A percentile compares a stretch with the other conserved stretches of the same genome.
Conservation (phyloP, 192 early-diverging fungal genomes). For the Powellomyces hirtus region DNA sequence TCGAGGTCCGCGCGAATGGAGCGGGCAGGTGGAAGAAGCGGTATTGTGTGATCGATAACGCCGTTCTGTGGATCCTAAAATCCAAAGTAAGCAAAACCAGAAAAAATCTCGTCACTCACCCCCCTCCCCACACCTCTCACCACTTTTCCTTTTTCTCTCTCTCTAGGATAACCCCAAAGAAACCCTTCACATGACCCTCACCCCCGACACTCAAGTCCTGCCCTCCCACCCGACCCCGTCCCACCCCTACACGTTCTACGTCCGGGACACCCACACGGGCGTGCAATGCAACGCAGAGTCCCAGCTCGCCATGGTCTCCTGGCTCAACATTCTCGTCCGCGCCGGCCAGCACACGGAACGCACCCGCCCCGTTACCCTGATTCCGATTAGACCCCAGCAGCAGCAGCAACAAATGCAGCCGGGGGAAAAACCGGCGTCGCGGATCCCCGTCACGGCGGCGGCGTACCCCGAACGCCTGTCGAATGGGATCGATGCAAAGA, state of each 20-base stretch:
- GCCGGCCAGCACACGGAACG: conserved; percentile 26
- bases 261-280: conserved; percentile 1
- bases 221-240: not conserved
- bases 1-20: conserved; percentile 1
- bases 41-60: conserved; percentile 30
- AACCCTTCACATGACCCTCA: not conserved
- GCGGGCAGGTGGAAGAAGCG: conserved; percentile 25
- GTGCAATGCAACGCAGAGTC: conserved; percentile 26
- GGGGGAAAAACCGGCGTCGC: not conserved
- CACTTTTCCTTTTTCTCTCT: not conserved
- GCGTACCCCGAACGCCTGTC: no score
- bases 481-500: no score
- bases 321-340: conserved; percentile 30
- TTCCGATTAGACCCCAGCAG: conserved; percentile 20
- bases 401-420: not conserved
- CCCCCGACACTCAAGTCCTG: not conserved
- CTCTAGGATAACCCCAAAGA: not conserved
- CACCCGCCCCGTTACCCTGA: conserved; percentile 17
- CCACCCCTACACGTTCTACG: not conserved
- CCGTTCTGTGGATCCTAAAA: conserved; percentile 19
- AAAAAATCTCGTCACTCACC: not conserved
- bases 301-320: conserved; percentile 27
- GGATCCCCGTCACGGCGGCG: no score
- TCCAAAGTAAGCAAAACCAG: conserved; percentile 4
- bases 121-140: no score